A percentile compares a stretch with the other conserved stretches of the same genome.
phyloP scores from a whole-genome alignment of 2,329 filamentous ascomycete species.

The Aspergillus intermedius region DNA sequence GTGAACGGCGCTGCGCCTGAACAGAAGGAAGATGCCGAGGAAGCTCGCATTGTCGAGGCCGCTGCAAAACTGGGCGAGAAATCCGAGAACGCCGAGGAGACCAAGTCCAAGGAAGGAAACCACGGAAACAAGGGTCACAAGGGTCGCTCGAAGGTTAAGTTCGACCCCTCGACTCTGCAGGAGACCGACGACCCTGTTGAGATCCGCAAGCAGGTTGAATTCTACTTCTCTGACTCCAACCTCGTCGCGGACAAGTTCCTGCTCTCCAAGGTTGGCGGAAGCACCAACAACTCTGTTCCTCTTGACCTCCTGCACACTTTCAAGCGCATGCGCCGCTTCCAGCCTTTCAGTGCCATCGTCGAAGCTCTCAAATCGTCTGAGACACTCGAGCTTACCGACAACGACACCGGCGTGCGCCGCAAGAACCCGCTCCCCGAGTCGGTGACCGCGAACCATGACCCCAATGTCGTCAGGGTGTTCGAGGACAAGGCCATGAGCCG shows the following conservation, averaged over 20 bases:
- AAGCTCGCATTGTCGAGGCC: slow-evolving; percentile 33
- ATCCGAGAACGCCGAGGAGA: slow-evolving; percentile 31
- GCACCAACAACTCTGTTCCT: slow-evolving; percentile 65
- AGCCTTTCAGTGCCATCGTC: slow-evolving; percentile 77
- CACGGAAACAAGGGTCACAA: slow-evolving; percentile 20
- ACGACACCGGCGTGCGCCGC: slow-evolving; percentile 67
- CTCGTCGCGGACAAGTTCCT: slow-evolving; percentile 84
- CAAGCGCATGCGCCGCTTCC: slow-evolving; percentile 94
- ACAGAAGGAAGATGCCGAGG: slow-evolving; percentile 27
- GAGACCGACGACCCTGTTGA: slow-evolving; percentile 70
- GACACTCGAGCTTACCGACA: slow-evolving; percentile 65
- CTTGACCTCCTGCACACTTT: slow-evolving; percentile 75
- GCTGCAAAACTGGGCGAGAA: slow-evolving; percentile 32
- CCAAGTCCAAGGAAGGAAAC: slow-evolving; percentile 15
- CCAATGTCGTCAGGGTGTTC: slow-evolving; percentile 48
- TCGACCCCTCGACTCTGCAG: slow-evolving; percentile 59
- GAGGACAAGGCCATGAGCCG: slow-evolving; percentile 62
- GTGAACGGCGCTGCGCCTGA: slow-evolving; percentile 17
- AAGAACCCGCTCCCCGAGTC: slow-evolving; percentile 60
- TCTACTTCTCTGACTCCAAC: slow-evolving; percentile 92
- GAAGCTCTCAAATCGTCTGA: slow-evolving; percentile 73
- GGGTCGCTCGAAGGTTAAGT: slow-evolving; percentile 57
- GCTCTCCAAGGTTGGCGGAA: slow-evolving; percentile 68
- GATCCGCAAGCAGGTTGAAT: slow-evolving; percentile 88
- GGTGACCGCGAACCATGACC: slow-evolving; percentile 49